Evolutionary conservation across 192 early-diverging fungal species (phyloP).

Genomic region (Coemansia sp.): DNA sequence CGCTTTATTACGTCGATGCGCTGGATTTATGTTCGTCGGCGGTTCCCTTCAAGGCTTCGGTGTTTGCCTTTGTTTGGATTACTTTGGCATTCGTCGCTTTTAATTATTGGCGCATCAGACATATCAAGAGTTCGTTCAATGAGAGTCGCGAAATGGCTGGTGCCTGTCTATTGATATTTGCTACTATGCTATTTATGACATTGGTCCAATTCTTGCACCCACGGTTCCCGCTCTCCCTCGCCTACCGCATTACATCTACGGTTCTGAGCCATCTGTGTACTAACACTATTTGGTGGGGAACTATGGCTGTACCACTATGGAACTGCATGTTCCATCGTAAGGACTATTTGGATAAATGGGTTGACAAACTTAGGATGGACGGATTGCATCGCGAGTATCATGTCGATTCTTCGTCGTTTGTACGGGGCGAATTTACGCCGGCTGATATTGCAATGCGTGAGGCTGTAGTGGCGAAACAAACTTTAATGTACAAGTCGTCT

Average conservation of each 20-base stretch:
- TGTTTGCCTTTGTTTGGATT: constrained; percentile 45
- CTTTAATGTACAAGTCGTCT: constrained; percentile 3
- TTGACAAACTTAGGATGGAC: constrained; percentile 29
- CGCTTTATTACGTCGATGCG: constrained; percentile 26
- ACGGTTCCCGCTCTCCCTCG: constrained; percentile 20
- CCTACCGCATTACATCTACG: constrained; percentile 31
- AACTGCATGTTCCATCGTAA: constrained; percentile 29
- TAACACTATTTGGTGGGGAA: constrained; percentile 45
- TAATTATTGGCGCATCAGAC: constrained; percentile 43
- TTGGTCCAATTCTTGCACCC: constrained; percentile 9
- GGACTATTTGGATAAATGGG: constrained; percentile 31
- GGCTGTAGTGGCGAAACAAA: constrained; percentile 13
- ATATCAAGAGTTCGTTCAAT: constrained; percentile 56
- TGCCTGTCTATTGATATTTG: constrained; percentile 22
- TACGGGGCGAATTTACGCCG: neutral
- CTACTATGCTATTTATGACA: neutral
- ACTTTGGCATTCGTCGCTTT: constrained; percentile 28
- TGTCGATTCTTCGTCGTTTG: constrained; percentile 5
- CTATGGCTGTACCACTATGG: constrained; percentile 38
- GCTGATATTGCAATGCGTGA: constrained; percentile 13
- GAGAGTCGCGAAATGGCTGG: constrained; percentile 42
- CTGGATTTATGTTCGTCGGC: constrained; percentile 40
- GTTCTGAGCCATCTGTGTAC: constrained; percentile 38
- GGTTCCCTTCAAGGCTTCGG: constrained; percentile 30
- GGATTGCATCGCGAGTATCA: constrained; percentile 41